Conservation (phyloP, 2,329 filamentous ascomycete species). For the Pseudogymnoascus sp. region DNA sequence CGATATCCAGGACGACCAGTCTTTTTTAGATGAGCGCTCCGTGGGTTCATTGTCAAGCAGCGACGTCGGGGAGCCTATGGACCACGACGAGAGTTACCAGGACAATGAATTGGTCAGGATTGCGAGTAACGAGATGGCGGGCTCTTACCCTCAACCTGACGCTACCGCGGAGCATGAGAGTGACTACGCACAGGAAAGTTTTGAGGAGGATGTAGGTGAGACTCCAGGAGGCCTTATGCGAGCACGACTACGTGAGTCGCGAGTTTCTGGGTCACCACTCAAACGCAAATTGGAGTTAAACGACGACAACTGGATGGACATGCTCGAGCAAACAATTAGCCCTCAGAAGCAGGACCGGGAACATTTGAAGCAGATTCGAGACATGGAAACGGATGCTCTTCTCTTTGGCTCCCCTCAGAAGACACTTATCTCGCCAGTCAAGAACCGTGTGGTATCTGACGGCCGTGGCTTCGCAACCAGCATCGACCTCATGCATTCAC, state of each 20-base stretch:
- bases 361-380: conserved; percentile 53
- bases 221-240: conserved; percentile 56
- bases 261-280: conserved; percentile 50
- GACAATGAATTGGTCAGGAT: conserved; percentile 71
- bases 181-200: conserved; percentile 38
- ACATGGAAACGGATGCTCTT: conserved; percentile 30
- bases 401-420: conserved; percentile 29
- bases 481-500: conserved; percentile 92
- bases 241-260: conserved; percentile 56
- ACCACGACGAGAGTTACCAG: conserved; percentile 58
- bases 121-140: conserved; percentile 66
- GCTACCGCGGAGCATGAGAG: conserved; percentile 67
- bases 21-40: conserved; percentile 93
- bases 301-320: conserved; percentile 86
- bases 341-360: conserved; percentile 87
- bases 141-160: conserved; percentile 67
- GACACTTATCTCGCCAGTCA: conserved; percentile 24
- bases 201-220: conserved; percentile 31
- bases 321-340: conserved; percentile 88
- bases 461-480: conserved; percentile 71
- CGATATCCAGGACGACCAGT: conserved; percentile 42
- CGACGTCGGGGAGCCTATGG: conserved; percentile 46
- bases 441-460: conserved; percentile 23
- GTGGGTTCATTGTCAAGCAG: conserved; percentile 65
- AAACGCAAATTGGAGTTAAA: conserved; percentile 48